Conservation (phyloP, 805 yeast genomes). For the Ogataea salicorniae region DNA sequence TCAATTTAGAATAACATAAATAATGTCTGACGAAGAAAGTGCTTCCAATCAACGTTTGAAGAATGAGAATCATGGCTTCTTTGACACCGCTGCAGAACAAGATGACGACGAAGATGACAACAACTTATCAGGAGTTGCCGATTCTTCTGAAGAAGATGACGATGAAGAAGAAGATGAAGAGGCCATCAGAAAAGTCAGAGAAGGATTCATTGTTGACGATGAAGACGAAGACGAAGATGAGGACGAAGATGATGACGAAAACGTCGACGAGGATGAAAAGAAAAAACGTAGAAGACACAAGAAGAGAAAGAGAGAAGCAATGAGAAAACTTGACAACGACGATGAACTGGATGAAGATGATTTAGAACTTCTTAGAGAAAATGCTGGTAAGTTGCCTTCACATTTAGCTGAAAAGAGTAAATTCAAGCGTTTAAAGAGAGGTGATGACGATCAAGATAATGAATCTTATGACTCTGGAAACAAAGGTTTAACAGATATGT, state of each 20-base stretch:
- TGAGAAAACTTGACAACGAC: constrained; percentile 34
- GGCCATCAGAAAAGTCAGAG: constrained; percentile 75
- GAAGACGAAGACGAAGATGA: constrained; percentile 67
- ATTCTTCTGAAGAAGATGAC: constrained; percentile 87
- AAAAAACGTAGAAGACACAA: constrained; percentile 28
- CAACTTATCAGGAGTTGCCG: constrained; percentile 35
- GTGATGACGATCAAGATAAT: constrained; percentile 35
- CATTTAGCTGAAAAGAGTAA: constrained; percentile 36
- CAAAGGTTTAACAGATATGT: constrained; percentile 58
- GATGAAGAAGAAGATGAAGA: constrained; percentile 86
- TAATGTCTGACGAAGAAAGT: constrained; percentile 19
- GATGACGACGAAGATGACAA: constrained; percentile 31
- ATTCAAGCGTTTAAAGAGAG: constrained; percentile 82
- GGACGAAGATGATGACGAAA: constrained; percentile 24
- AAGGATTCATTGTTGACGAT: constrained; percentile 92
- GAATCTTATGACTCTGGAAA: constrained; percentile 23
- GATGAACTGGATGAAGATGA: constrained; percentile 92
- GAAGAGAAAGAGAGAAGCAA: constrained; percentile 35
- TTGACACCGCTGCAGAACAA: constrained; percentile 29
- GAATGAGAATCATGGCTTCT: constrained; percentile 5
- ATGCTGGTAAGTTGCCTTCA: constrained; percentile 66
- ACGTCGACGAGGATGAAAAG: constrained; percentile 27
- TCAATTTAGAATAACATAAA: neutral
- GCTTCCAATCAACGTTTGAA: neutral
- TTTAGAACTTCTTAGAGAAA: constrained; percentile 84